These are phyloP conservation scores for Colletotrichum euphorbiae DNA, from an alignment of 2,329 filamentous ascomycete species.

Conservation along the genomic window DNA sequence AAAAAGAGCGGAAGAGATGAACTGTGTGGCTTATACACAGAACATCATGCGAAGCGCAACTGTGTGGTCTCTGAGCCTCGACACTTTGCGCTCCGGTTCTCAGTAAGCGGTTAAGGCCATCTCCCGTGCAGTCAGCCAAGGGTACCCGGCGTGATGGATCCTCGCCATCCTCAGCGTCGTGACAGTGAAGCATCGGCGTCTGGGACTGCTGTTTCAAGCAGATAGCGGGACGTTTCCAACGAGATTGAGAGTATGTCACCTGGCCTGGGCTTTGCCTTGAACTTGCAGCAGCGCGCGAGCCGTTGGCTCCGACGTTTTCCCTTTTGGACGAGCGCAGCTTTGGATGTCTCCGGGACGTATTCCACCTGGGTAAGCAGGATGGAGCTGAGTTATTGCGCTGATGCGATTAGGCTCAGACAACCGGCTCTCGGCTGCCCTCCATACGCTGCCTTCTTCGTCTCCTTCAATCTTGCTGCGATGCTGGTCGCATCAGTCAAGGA, in stretches of 20 bases:
- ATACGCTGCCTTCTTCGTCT: constrained; percentile 1
- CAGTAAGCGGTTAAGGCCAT: neutral
- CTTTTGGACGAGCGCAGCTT: neutral
- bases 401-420: neutral
- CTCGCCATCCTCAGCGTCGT: neutral
- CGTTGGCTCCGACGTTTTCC: constrained; percentile 24
- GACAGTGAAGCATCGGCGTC: constrained; percentile 26
- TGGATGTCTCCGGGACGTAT: too few species aligned
- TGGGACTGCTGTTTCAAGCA: constrained; percentile 37
- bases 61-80: neutral
- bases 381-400: neutral
- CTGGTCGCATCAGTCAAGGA: neutral
- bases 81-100: neutral
- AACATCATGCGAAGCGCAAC: neutral
- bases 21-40: neutral
- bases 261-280: constrained; percentile 21
- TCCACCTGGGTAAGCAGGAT: neutral
- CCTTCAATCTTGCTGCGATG: constrained; percentile 27
- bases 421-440: neutral
- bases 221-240: constrained; percentile 26
- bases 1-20: constrained; percentile 2
- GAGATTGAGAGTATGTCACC: constrained; percentile 26
- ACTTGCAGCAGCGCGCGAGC: constrained; percentile 9
- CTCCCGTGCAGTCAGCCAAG: neutral
- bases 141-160: neutral